Evolutionary conservation across 2,329 filamentous ascomycete species (phyloP).

Genomic region (Penicillium rolfsii): DNA sequence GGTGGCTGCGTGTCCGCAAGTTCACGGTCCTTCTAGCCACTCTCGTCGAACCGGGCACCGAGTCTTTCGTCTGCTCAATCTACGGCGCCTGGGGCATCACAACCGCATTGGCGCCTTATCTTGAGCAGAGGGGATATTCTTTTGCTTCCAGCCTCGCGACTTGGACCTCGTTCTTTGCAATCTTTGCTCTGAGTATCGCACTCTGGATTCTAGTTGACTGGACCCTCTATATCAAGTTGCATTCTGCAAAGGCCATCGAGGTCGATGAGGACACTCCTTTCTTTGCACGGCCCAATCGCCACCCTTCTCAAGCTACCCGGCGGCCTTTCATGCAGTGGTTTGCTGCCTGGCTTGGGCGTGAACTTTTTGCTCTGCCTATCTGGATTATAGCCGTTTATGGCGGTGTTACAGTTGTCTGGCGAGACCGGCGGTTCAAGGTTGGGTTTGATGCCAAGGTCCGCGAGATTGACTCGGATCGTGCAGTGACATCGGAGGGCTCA

Average conservation of each 20-base stretch:
- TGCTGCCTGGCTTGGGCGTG: constrained; percentile 80
- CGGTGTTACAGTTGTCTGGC: constrained; percentile 86
- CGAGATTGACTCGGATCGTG: constrained; percentile 49
- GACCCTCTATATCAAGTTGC: constrained; percentile 71
- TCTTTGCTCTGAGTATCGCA: constrained; percentile 68
- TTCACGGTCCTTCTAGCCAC: constrained; percentile 90
- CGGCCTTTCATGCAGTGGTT: constrained; percentile 73
- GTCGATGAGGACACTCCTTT: constrained; percentile 71
- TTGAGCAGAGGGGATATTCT: constrained; percentile 48
- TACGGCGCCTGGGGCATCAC: constrained; percentile 81
- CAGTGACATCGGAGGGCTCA: constrained; percentile 25
- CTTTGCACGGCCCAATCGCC: constrained; percentile 64
- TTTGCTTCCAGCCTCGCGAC: constrained; percentile 61
- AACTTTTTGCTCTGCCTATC: constrained; percentile 80
- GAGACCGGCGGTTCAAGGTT: constrained; percentile 80
- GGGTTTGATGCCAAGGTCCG: constrained; percentile 81
- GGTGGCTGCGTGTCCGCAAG: constrained; percentile 92
- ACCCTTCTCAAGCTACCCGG: constrained; percentile 44
- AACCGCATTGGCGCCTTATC: constrained; percentile 63
- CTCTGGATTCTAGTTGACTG: constrained; percentile 78
- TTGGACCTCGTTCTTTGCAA: constrained; percentile 66
- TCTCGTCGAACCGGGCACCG: constrained; percentile 87
- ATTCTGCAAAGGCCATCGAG: constrained; percentile 71
- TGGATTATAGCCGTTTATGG: constrained; percentile 89
- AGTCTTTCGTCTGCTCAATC: constrained; percentile 79